Percentiles rank a stretch among this genome's conserved stretches.
Evolutionary conservation across 2,329 filamentous ascomycete species (phyloP).

Genomic region (Fusarium acutatum): DNA sequence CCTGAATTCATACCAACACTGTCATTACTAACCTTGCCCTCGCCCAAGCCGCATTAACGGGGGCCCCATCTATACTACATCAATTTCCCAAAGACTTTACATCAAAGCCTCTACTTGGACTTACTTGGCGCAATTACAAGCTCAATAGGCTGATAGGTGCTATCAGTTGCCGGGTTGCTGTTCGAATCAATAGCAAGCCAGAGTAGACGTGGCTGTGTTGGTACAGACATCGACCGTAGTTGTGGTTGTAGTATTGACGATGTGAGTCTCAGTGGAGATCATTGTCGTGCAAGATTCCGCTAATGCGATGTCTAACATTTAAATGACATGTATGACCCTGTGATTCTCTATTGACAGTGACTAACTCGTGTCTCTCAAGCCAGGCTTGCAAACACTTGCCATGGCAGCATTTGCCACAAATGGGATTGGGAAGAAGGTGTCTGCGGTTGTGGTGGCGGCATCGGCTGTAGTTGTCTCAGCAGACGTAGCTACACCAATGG

Average conservation of each 20-base stretch:
- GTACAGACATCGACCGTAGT: not conserved
- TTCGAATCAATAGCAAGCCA: not conserved
- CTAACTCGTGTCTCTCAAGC: not conserved
- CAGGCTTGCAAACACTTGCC: not conserved
- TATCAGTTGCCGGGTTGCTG: not conserved
- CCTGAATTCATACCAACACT: fast-evolving
- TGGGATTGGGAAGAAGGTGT: not conserved
- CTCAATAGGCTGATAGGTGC: not conserved
- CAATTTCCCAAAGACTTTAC: fast-evolving
- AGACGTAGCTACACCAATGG: fast-evolving
- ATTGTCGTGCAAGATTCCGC: not conserved
- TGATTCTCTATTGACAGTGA: too few species aligned
- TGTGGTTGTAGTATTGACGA: not conserved
- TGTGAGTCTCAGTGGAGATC: not conserved
- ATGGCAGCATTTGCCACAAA: not conserved
- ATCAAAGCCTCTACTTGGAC: not conserved
- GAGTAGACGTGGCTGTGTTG: not conserved
- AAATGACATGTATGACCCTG: not conserved
- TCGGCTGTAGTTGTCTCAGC: not conserved
- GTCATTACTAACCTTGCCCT: fast-evolving
- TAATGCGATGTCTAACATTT: not conserved
- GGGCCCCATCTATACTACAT: too few species aligned
- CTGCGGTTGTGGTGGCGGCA: not conserved
- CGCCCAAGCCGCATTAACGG: not conserved
- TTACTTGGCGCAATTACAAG: not conserved